phyloP scores from a whole-genome alignment of 2,329 filamentous ascomycete species.

The Hirsutella rhossiliensis region DNA sequence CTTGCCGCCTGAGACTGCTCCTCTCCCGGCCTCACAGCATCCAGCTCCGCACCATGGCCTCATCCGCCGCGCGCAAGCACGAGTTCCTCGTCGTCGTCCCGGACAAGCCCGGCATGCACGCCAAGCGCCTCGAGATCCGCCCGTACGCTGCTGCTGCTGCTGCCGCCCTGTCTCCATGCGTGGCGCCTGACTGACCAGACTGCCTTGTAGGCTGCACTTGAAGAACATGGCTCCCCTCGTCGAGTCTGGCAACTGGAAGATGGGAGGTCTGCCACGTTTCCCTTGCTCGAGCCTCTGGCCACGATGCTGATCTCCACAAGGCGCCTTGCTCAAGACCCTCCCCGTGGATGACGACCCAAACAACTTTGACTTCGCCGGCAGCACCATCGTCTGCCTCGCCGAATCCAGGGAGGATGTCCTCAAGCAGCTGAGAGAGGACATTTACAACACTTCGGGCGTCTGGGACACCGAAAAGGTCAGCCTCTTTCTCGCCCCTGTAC shows the following conservation, averaged over 20 bases:
- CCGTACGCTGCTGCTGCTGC: slow-evolving; percentile 23
- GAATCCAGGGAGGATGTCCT: slow-evolving; percentile 58
- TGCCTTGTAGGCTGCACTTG: slow-evolving; percentile 34
- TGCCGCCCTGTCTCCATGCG: not conserved
- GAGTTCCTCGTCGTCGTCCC: slow-evolving; percentile 61
- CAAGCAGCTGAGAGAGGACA: slow-evolving; percentile 54
- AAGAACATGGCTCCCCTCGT: slow-evolving; percentile 37
- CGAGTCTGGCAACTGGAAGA: slow-evolving; percentile 45
- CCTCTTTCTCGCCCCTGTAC: not conserved
- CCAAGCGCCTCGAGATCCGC: slow-evolving; percentile 50
- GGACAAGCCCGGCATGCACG: slow-evolving; percentile 47
- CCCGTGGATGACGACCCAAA: slow-evolving; percentile 47
- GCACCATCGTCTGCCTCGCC: slow-evolving; percentile 55
- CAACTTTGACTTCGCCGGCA: slow-evolving; percentile 61
- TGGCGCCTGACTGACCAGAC: not conserved
- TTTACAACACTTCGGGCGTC: slow-evolving; percentile 60
- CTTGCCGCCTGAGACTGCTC: not conserved
- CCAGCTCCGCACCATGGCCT: slow-evolving; percentile 15
- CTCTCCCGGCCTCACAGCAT: slow-evolving; percentile 2
- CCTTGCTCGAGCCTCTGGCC: not conserved
- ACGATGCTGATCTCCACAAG: slow-evolving; percentile 21
- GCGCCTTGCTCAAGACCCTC: slow-evolving; percentile 54
- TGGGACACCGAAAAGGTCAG: slow-evolving; percentile 66
- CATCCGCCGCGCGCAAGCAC: slow-evolving; percentile 24
- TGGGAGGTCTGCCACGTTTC: slow-evolving; percentile 43